A percentile compares a stretch with the other conserved stretches of the same genome.
Evolutionary conservation across 202 grass and related monocot species (phyloP).

Genomic region (Zizania palustris): DNA sequence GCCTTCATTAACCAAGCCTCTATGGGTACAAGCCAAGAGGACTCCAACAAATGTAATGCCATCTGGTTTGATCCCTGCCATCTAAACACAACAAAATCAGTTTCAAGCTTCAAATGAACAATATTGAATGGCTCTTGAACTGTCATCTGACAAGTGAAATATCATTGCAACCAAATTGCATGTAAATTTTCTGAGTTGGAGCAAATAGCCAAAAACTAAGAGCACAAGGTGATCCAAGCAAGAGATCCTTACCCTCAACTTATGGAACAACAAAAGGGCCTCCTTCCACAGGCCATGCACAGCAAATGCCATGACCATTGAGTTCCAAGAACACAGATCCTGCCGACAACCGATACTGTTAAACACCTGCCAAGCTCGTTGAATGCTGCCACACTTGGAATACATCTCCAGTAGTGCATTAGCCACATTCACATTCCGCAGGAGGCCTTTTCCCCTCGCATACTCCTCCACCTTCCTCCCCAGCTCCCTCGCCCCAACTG

Average conservation of each 20-base stretch:
- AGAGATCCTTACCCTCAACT: conserved; percentile 49
- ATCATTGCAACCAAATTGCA: conserved; percentile 2
- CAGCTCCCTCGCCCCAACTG: conserved; percentile 54
- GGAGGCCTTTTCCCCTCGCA: conserved; percentile 23
- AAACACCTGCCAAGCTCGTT: conserved; percentile 61
- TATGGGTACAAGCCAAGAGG: conserved; percentile 81
- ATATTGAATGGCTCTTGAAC: conserved; percentile 2
- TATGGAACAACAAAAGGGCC: conserved; percentile 60
- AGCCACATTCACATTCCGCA: conserved; percentile 44
- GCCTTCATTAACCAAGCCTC: conserved; percentile 74
- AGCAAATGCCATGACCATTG: conserved; percentile 75
- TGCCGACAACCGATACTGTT: conserved; percentile 31
- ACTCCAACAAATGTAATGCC: conserved; percentile 71
- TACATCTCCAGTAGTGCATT: conserved; percentile 71
- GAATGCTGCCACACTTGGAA: conserved; percentile 64
- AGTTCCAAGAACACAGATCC: conserved; percentile 82
- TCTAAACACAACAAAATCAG: conserved; percentile 51
- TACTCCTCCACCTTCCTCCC: conserved; percentile 60
- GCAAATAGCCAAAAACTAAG: neutral
- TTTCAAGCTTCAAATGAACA: neutral
- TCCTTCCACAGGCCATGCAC: conserved; percentile 64
- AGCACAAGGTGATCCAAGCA: neutral
- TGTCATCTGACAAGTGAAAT: neutral
- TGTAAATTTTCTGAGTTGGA: neutral
- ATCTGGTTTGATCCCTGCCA: conserved; percentile 61